phyloP scores from a whole-genome alignment of 768 basidiomycete genomes.

The Austroboletus festivus region DNA sequence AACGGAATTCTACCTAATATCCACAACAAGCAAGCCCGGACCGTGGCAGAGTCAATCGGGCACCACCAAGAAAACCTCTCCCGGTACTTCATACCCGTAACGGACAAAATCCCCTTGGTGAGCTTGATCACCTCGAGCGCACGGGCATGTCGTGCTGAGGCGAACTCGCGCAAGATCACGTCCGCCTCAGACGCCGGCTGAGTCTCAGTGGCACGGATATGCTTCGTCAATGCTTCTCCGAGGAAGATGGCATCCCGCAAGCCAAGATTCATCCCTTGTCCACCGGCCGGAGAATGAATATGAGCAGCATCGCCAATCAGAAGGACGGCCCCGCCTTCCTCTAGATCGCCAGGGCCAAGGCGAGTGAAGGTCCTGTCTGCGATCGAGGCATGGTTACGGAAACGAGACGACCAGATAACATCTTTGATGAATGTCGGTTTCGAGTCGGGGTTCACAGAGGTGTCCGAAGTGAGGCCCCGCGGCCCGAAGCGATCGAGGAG shows the following conservation, averaged over 20 bases:
- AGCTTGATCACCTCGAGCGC: neutral
- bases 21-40: neutral
- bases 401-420: neutral
- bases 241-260: neutral
- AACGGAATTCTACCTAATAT: neutral
- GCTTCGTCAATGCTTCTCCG: neutral
- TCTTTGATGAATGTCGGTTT: neutral
- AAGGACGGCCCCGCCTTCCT: neutral
- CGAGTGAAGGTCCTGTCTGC: neutral
- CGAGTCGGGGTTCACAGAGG: constrained; percentile 29
- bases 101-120: neutral
- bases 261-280: neutral
- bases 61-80: neutral
- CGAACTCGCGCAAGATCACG: neutral
- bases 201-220: neutral
- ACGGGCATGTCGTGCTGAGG: neutral
- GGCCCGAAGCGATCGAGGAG: constrained; percentile 41
- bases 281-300: neutral
- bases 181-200: neutral
- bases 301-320: neutral
- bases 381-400: neutral
- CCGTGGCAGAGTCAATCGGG: neutral
- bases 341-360: neutral
- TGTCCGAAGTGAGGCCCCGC: constrained; percentile 31
- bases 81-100: neutral